Base-by-base conservation (phyloP, 2,329 filamentous ascomycete species). In the Claviceps purpurea region DNA sequence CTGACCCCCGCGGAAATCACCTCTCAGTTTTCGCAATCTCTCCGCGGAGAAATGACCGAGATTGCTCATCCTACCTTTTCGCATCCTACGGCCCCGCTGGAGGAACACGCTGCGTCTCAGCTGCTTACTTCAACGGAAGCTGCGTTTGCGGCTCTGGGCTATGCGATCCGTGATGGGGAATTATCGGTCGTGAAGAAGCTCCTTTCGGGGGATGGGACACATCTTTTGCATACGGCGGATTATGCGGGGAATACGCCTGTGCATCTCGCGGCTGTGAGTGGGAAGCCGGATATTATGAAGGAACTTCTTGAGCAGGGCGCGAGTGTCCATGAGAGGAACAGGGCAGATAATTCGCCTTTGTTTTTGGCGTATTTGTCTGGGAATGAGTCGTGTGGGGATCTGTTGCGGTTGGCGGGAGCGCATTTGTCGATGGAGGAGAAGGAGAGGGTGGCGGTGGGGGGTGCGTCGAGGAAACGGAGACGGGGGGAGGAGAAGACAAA, bases 1-100 rank as follows among this genome's bases (percentile, higher is more conserved):
- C 72, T 85, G n/a, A 75, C 77, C 0, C 74, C 78, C 7, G 72
- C 76, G 50, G 82, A 87, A 22, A 81, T 95, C 30, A 76, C 81
- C 3, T 73, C 73, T 55, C 75, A 76, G 55, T 94, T 95, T 80
- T 82, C 85, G 6, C 69, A 76, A 24, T 87, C 85, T 11, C 74
- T 95, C 22, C 80, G 88, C 49, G 90, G 90, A 46, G 90, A 96
- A 70, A 79, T 95, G 68, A 95, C 88, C 11, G 87, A 89, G 66
- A 78, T 81, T 51, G 76, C 80, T 7, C 73, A 77, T 45, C 85
- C 86, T 13, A 80, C 84, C 55, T 94, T 94, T 68, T 79, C 84
- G 40, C 88, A 91, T 62, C 87, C 86, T 0, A 74, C 79, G 26
- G 78, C 75, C 44, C 74, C 68, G 39, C 62, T 74, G 46, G 72